A percentile compares a stretch with the other conserved stretches of the same genome.
Conservation (phyloP, 768 basidiomycete genomes). For the Mycena epipterygia region DNA sequence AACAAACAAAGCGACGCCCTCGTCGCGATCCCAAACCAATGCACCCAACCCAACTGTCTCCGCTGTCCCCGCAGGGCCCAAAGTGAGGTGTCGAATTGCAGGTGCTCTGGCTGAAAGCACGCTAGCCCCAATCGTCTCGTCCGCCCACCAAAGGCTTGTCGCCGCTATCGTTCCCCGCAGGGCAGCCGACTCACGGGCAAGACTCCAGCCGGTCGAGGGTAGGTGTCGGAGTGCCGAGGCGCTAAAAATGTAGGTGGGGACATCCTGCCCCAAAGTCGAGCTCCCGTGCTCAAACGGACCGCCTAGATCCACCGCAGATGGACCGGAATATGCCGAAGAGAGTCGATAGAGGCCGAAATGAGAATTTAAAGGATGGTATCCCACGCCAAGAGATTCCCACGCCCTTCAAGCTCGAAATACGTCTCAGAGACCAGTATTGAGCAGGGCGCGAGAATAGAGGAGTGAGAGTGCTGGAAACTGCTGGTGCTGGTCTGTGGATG, state of each 20-base stretch:
- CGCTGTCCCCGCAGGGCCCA: neutral
- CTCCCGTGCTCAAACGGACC: constrained; percentile 1
- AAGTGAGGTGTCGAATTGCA: too few relatives aligned
- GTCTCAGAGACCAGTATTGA: constrained; percentile 6
- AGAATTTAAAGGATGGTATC: constrained; percentile 5
- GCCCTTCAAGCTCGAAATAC: neutral
- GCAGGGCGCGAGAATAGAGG: neutral
- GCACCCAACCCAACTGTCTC: neutral
- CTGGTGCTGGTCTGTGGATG: neutral
- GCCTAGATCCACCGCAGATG: neutral
- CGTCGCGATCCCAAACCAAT: constrained; percentile 6
- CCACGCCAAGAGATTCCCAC: constrained; percentile 6
- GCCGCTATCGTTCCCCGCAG: neutral
- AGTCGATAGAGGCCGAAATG: constrained; percentile 1
- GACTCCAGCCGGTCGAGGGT: neutral
- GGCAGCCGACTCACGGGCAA: neutral
- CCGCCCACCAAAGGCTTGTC: neutral
- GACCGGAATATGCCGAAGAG: constrained; percentile 4
- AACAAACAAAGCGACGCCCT: constrained; percentile 1
- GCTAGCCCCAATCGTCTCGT: neutral
- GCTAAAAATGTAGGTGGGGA: neutral
- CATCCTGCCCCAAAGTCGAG: neutral
- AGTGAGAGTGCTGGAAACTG: neutral
- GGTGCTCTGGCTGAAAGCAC: neutral
- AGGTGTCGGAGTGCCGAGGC: neutral